Conservation (phyloP, 2,329 filamentous ascomycete species). For the Claviceps capensis region DNA sequence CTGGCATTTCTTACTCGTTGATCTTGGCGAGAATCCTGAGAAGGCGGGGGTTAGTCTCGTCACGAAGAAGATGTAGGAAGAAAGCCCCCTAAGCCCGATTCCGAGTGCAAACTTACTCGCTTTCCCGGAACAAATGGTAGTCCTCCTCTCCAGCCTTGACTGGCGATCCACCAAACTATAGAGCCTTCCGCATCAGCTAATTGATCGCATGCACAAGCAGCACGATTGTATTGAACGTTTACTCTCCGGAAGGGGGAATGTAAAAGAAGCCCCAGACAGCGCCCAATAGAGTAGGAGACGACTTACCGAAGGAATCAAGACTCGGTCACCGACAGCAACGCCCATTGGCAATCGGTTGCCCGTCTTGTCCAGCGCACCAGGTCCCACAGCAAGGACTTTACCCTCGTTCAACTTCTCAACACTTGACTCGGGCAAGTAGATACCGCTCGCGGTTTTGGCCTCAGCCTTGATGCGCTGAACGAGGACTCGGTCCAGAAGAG, state of each 20-base stretch:
- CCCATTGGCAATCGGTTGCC: conserved; percentile 79
- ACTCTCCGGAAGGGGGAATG: background rate
- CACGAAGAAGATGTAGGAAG: background rate
- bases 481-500: conserved; percentile 94
- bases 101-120: conserved; percentile 61
- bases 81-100: background rate
- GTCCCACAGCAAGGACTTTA: conserved; percentile 88
- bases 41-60: background rate
- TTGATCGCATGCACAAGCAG: no score
- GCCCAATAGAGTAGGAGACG: background rate
- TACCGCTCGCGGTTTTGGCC: conserved; percentile 87
- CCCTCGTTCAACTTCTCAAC: conserved; percentile 99
- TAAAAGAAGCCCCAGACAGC: background rate
- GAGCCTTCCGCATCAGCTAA: background rate
- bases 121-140: conserved; percentile 89
- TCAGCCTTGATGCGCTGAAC: conserved; percentile 97
- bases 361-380: conserved; percentile 74
- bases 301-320: conserved; percentile 85
- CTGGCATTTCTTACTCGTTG: conserved; percentile 57
- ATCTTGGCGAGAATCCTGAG: conserved; percentile 95
- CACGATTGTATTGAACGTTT: no score
- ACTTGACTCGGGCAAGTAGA: conserved; percentile 92
- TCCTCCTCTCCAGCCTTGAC: conserved; percentile 98
- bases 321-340: conserved; percentile 73
- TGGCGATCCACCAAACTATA: conserved; percentile 78